Base-by-base conservation (phyloP, 2,329 filamentous ascomycete species). In the Beauveria medogensis region DNA sequence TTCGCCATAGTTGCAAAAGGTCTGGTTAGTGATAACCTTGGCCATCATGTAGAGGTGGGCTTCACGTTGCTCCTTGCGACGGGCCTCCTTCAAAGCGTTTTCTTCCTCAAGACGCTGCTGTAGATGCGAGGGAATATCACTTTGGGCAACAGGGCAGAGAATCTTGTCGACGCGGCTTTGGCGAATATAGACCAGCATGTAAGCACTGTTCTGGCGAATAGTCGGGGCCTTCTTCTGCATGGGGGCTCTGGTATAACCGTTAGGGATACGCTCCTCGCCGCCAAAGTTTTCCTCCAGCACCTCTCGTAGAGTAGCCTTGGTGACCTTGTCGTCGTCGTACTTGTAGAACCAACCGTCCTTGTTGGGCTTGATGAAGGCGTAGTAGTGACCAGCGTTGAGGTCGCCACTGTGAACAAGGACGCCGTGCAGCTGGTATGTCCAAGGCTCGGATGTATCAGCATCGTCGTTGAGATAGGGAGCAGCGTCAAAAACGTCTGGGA, bases 181-280 rank as follows among this genome's bases (percentile, higher is more conserved):
- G 51, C 94, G 88, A 65, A 99, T 91, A 71, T 99, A 99, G 2
- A 99, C 95, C 79, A 99, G 77, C 94, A 99, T 99, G 79, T 99
- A 99, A 5, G 94, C 95, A 72, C 92, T 99, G 74, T 86, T 88
- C 63, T 86, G 83, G 59, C 85, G 81, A 75, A 87, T 82, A 67
- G 85, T 73, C 1, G 84, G 82, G 3, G 78, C 73, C 69, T 82
- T 82, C 72, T 83, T 85, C 55, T 80, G 78, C n/a, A 76, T 68
- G 3, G 76, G 72, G 2, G 76, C 70, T n/a, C 80, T 78, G 14
- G 76, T 67, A 47, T 75, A 74, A 10, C 79, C 77, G 59, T 79
- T 79, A 1, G 79, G 73, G 6, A 77, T 74, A 30, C 76, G 78
- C 70, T 92, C 95, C 69, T 96, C 91, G 59, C 94, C 94, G 50